Evolutionary conservation across 2,329 filamentous ascomycete species (phyloP).

Genomic region (Alternaria viburni): DNA sequence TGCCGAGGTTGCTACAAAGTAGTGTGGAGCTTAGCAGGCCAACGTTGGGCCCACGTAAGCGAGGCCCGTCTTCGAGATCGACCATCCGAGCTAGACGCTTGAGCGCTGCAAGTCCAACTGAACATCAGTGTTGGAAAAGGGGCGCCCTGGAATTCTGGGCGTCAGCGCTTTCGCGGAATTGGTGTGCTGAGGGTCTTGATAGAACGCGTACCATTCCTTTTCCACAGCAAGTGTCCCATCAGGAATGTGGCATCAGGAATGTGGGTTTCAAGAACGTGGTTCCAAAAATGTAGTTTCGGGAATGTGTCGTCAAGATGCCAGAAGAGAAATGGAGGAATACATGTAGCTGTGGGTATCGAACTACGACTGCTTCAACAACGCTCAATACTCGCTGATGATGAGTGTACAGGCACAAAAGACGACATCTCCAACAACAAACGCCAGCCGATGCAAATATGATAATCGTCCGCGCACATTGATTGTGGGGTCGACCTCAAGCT

Average conservation of each 20-base stretch:
- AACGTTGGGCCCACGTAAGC: not conserved
- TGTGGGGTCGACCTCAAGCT: not conserved
- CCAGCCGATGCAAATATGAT: slow-evolving; percentile 2
- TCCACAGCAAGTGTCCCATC: not conserved
- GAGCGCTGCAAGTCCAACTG: not conserved
- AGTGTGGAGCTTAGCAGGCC: not conserved
- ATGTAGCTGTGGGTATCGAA: not conserved
- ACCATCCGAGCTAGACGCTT: not conserved
- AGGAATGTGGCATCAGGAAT: not conserved
- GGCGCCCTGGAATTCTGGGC: not conserved
- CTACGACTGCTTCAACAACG: not conserved
- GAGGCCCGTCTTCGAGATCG: not conserved
- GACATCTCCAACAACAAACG: not conserved
- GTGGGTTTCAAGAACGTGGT: not conserved
- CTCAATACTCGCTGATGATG: not conserved
- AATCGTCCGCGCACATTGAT: not conserved
- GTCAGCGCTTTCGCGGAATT: not conserved
- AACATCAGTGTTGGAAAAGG: not conserved
- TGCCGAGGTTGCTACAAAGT: not conserved
- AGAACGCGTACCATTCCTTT: not conserved
- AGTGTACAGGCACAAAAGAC: not conserved
- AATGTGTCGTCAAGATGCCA: not conserved
- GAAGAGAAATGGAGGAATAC: not conserved
- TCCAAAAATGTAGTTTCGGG: not conserved
- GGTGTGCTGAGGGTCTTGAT: not conserved